Evolutionary conservation across 73 alveolate genomes (phyloP), one percentile per base, ranked within the genome.

Genomic region (Diophrys appendiculata): DNA sequence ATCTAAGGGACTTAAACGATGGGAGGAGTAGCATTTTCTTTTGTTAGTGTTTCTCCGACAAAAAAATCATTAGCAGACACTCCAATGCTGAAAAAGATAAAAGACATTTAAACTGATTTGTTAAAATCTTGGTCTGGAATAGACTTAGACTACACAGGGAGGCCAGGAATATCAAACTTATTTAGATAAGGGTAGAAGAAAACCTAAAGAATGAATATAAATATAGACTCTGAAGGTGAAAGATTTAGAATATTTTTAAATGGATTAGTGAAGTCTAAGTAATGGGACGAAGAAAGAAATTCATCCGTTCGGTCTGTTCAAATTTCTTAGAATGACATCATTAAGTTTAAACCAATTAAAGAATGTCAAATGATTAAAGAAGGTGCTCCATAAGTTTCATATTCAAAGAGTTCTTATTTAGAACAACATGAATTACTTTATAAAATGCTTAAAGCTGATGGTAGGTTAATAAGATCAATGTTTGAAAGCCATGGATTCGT

Each of bases 371-470:
- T 76, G 26, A 8, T 76, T 8, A 32, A 64, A 32, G 85, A 76
- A n/a, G 77, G 85, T 1, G 68, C 85, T 11, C 76, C 85, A 56
- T 28, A 72, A 56, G 65, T 64, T 25, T 52, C 85, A 8, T 76
- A 64, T 26, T 64, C 77, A 0, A 76, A 76, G 34, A 64, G 60
- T 27, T 27, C 74, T 0, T 76, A 76, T 52, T 27, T 65, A 1
- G 85, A 76, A 5, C 69, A 76, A 65, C 60, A 73, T 31, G 85
- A 76, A 43, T 53, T 81, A 8, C 69, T 77, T 5, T 88, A 83
- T 52, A 89, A 89, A 73, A 70, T 89, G 73, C 83, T 83, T 0
- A 89, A 86, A 72, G 30, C 87, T 29, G 96, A 89, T n/a, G 67
- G 94, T 1, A 77, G 52, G 52, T 81, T 89, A 25, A 81, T 89